Base-by-base conservation (phyloP, 805 yeast genomes). In the Wickerhamomyces alni region DNA sequence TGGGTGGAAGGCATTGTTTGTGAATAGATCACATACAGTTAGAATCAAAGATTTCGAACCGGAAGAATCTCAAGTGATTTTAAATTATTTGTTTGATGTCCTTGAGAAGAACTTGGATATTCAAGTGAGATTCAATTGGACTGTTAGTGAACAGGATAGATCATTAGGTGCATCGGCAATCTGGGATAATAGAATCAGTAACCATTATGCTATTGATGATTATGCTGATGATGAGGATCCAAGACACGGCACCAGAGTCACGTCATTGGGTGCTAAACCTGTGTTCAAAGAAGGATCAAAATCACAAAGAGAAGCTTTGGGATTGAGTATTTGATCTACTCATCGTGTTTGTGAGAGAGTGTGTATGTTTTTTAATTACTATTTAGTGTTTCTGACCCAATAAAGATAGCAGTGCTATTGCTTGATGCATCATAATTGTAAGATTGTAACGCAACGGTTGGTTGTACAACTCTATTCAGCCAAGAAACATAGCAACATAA, bases 151-250 rank as follows among this genome's bases (percentile, higher is more conserved):
- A 40, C 31, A 37, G 17, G 64, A 41, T 63, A 37, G 39, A 65
- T 52, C 73, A 5, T 55, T 54, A 16, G 76, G 76, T 25, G 69
- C 77, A 25, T 62, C 75, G 30, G 82, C 78, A 8, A 50, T 76
- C 28, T 77, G 82, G 82, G 82, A 77, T 50, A 77, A 77, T 63
- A 63, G 82, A 54, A 52, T 73, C 38, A 64, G 74, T 35, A 69
- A 67, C 45, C 83, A 77, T 57, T 61, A 59, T 44, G 76, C 77
- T n/a, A 65, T 71, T 18, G 59, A 67, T 59, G 77, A 72, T 48
- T 69, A 69, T 45, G 72, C 67, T 45, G 58, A 33, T 22, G 37
- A 82, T 77, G 81, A 73, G 48, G 69, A 73, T 34, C 77, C 80
- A 12, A 44, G 77, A 58, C 80, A 74, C 45, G 80, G 75, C 34